phyloP scores from a whole-genome alignment of 441 rosid genomes.

The Euphorbia corollata region DNA sequence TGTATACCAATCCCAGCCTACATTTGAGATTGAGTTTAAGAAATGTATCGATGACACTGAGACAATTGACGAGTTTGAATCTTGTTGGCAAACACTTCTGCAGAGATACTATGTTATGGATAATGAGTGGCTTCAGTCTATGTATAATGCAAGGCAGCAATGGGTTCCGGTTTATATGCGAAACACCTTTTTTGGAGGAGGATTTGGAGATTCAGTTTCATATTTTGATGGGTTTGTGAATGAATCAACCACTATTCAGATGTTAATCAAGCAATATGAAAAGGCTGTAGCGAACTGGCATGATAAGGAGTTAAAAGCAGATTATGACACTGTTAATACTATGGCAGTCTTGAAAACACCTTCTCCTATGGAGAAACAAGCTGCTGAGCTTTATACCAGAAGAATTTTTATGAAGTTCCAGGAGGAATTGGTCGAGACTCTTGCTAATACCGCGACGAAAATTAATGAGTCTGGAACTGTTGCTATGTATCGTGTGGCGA shows the following conservation, averaged over 20 bases:
- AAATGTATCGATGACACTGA: constrained; percentile 50
- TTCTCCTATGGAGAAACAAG: constrained; percentile 85
- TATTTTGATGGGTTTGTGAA: constrained; percentile 61
- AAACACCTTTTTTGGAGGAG: constrained; percentile 51
- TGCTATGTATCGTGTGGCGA: constrained; percentile 49
- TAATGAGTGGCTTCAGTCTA: constrained; percentile 61
- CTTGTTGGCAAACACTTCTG: constrained; percentile 50
- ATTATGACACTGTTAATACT: constrained; percentile 52
- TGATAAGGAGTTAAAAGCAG: constrained; percentile 66
- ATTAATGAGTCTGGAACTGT: constrained; percentile 44
- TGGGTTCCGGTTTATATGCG: constrained; percentile 66
- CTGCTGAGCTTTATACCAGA: constrained; percentile 55
- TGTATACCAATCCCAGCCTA: constrained; percentile 46
- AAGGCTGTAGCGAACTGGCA: constrained; percentile 51
- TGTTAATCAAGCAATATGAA: constrained; percentile 49
- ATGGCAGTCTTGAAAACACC: constrained; percentile 54
- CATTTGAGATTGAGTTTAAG: constrained; percentile 50
- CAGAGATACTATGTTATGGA: constrained; percentile 49
- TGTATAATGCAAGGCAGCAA: constrained; percentile 49
- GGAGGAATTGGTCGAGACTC: constrained; percentile 67
- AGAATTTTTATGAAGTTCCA: constrained; percentile 58
- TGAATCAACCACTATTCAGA: constrained; percentile 43
- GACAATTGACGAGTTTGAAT: constrained; percentile 54
- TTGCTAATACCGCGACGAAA: constrained; percentile 51
- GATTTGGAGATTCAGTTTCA: constrained; percentile 30